Percentiles rank a stretch among this genome's conserved stretches.
These are phyloP conservation scores for Emergomyces africanus DNA, from an alignment of 2,329 filamentous ascomycete genomes.

Conservation along the genomic window DNA sequence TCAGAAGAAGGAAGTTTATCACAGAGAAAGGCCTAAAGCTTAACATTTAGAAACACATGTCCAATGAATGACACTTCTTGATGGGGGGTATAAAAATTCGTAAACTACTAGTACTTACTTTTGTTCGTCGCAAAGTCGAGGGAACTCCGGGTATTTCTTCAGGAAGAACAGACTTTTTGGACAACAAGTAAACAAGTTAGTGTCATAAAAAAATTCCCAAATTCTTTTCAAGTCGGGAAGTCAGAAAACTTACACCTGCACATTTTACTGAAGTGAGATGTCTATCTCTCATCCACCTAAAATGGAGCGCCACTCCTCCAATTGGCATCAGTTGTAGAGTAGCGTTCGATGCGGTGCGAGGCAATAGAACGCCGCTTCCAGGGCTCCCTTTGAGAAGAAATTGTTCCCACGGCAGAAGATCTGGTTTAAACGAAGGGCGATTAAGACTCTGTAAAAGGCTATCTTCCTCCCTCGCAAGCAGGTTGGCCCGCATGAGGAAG, in stretches of 20 bases:
- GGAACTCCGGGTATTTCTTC: neutral
- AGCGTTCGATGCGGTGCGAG: neutral
- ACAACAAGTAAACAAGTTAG: neutral
- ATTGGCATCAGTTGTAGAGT: slow-evolving; percentile 8
- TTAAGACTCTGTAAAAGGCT: slow-evolving; percentile 2
- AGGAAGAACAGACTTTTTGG: neutral
- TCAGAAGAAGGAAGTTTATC: neutral
- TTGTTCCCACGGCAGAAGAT: slow-evolving; percentile 9
- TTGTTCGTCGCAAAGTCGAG: neutral
- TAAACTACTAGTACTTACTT: neutral
- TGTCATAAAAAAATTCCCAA: neutral
- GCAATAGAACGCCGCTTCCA: slow-evolving; percentile 6
- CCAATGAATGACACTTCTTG: neutral
- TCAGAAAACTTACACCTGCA: neutral
- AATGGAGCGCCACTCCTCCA: slow-evolving; percentile 6
- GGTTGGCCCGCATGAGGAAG: slow-evolving; percentile 3
- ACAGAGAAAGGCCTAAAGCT: neutral
- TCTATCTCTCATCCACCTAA: slow-evolving; percentile 4
- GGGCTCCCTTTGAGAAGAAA: slow-evolving; percentile 10
- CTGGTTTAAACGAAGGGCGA: slow-evolving; percentile 5
- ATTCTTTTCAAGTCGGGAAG: neutral
- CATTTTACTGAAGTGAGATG: neutral
- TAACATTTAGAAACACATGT: neutral
- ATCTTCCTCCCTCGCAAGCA: slow-evolving; percentile 3
- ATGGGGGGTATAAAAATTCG: neutral